These are phyloP conservation scores for Epichloe baconii DNA, from an alignment of 2,329 filamentous ascomycete species.

Conservation along the genomic window DNA sequence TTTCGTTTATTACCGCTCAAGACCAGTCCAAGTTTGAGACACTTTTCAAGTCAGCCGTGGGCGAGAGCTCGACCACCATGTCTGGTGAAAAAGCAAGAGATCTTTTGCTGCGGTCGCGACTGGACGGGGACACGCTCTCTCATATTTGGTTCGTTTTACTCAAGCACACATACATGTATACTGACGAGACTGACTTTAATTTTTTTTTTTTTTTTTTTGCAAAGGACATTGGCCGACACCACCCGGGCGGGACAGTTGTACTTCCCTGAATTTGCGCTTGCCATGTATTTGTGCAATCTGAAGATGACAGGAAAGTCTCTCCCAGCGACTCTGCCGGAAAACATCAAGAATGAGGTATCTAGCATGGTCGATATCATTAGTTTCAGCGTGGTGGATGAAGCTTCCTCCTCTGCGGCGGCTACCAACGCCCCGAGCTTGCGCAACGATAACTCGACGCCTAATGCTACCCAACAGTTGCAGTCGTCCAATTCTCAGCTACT, in stretches of 20 bases:
- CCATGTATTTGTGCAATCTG: conserved; percentile 97
- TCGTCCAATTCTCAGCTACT: conserved; percentile 55
- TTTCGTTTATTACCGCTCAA: conserved; percentile 90
- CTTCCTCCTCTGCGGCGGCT: conserved; percentile 32
- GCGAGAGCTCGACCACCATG: conserved; percentile 70
- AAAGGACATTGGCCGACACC: conserved; percentile 81
- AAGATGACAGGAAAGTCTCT: conserved; percentile 78
- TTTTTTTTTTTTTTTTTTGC: conserved; percentile 5
- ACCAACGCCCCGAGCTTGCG: conserved; percentile 61
- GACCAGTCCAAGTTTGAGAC: conserved; percentile 98
- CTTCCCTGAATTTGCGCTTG: conserved; percentile 92
- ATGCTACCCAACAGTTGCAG: conserved; percentile 56
- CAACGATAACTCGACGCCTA: conserved; percentile 34
- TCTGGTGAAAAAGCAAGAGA: conserved; percentile 88
- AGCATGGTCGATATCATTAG: conserved; percentile 99
- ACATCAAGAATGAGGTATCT: conserved; percentile 89
- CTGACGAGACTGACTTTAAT: not conserved
- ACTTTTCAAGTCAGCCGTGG: conserved; percentile 88
- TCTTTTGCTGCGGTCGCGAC: conserved; percentile 72
- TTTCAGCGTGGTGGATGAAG: conserved; percentile 75
- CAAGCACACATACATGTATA: not conserved
- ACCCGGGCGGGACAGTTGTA: conserved; percentile 92
- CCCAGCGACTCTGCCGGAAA: conserved; percentile 63
- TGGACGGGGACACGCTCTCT: conserved; percentile 75
- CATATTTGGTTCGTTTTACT: conserved; percentile 64